A percentile compares a stretch with the other conserved stretches of the same genome.
phyloP scores from a whole-genome alignment of 306 rosid species.

The Glycyrrhiza uralensis region DNA sequence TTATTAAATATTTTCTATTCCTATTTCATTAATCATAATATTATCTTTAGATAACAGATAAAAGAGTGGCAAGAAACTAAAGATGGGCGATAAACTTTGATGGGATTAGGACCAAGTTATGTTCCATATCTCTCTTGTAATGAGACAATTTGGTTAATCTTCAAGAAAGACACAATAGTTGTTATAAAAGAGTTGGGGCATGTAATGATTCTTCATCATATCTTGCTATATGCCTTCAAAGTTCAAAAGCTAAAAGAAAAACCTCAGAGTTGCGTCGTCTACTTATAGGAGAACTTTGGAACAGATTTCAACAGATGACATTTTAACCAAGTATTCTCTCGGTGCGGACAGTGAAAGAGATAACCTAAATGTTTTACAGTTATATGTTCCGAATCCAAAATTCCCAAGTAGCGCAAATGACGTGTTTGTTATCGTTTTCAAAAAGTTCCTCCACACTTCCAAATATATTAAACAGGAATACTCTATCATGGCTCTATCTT shows the following conservation, averaged over 20 bases:
- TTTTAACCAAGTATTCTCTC: not conserved
- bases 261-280: not conserved
- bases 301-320: not conserved
- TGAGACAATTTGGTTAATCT: not conserved
- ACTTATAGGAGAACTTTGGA: not conserved
- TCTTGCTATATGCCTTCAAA: not conserved
- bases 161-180: slow-evolving; percentile 8
- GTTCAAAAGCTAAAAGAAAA: not conserved
- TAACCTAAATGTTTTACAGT: too few relatives aligned
- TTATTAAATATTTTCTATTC: too few relatives aligned
- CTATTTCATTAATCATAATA: too few relatives aligned
- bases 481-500: too few relatives aligned
- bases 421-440: not conserved
- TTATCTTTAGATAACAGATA: too few relatives aligned
- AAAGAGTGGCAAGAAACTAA: not conserved
- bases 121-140: too few relatives aligned
- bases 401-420: not conserved
- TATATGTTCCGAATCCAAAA: too few relatives aligned
- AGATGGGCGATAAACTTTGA: not conserved
- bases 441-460: not conserved
- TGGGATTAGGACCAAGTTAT: not conserved
- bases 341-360: not conserved
- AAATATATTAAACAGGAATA: too few relatives aligned
- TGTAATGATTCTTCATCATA: slow-evolving; percentile 24
- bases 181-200: slow-evolving; percentile 8